Base-by-base conservation (phyloP, 2,329 filamentous ascomycete genomes). In the Pseudocercospora musae region DNA sequence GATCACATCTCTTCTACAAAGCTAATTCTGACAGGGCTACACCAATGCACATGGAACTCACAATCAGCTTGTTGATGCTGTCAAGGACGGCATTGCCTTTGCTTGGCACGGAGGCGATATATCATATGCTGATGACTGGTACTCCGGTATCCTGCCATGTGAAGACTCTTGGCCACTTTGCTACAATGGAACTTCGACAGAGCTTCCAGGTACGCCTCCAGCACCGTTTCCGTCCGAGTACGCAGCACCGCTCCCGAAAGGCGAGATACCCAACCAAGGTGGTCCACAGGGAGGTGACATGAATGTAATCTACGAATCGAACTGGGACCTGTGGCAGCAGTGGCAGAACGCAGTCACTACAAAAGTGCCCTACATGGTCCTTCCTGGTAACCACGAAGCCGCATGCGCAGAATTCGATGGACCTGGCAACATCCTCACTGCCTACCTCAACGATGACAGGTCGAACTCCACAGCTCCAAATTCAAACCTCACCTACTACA, bases 91-190 rank as follows among this genome's bases (percentile, higher is more conserved):
- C n/a, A 65, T 76, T 18, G 77, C 77, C 3, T 83, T 84, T 66
- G 79, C 78, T 25, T 84, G 82, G 82, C 82, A 84, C 69, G 81
- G 81, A 40, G 81, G 82, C 54, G 81, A 84, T 63, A 73, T 83
- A 59, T 77, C 73, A 57, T 84, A 84, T 62, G 81, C 81, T 0
- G 81, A 82, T 66, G 79, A 82, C 68, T 82, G 80, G 80, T 81
- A 78, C 57, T 78, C 75, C 13, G 81, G 82, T n/a, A 81, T 83
- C 57, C 70, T 83, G 18, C 77, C 81, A 13, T 84, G 81, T 60
- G 78, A 74, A 50, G 73, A 76, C 66, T 49, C 54, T 10, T 82
- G 80, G 80, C 78, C 79, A 0, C 75, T 83, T 13, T 84, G 82
- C 74, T 84, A 83, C 70, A 83, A 83, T 60, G 81, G 81, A 54